A percentile compares a stretch with the other conserved stretches of the same genome.
phyloP scores from a whole-genome alignment of 2,329 filamentous ascomycete genomes.

The Penicillium sp. region DNA sequence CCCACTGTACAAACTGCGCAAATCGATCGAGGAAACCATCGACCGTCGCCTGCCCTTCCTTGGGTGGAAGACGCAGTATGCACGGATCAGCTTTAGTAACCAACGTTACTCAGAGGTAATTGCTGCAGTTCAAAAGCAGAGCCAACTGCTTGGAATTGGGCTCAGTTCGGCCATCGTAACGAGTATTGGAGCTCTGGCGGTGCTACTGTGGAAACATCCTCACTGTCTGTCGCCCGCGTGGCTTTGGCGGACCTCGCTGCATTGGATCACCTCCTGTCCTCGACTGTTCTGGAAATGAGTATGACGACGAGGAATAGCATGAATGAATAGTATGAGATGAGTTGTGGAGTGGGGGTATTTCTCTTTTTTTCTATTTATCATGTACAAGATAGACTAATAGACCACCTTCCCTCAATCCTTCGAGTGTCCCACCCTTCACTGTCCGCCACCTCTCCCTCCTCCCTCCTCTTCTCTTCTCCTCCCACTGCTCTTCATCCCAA shows the following conservation, averaged over 20 bases:
- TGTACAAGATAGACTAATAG: too few relatives aligned
- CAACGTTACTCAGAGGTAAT: conserved; percentile 87
- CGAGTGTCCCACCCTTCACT: too few relatives aligned
- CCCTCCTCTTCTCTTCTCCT: too few relatives aligned
- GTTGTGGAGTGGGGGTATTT: too few relatives aligned
- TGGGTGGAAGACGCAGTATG: conserved; percentile 93
- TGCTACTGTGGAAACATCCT: conserved; percentile 38
- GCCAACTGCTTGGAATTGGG: conserved; percentile 58
- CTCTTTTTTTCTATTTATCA: too few relatives aligned
- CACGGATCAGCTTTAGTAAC: conserved; percentile 90
- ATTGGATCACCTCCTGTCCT: neutral
- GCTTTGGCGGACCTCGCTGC: conserved; percentile 17
- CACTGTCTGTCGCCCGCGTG: conserved; percentile 22
- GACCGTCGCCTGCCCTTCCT: conserved; percentile 74
- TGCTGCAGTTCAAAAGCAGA: conserved; percentile 70
- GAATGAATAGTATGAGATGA: too few relatives aligned
- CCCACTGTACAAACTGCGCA: conserved; percentile 76
- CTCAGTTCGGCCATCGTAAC: conserved; percentile 35
- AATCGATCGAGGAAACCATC: conserved; percentile 82
- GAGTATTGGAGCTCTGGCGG: conserved; percentile 32
- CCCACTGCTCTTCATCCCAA: too few relatives aligned
- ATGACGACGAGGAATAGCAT: neutral
- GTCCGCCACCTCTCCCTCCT: too few relatives aligned
- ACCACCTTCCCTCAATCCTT: too few relatives aligned
- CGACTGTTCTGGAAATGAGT: neutral